Conservation (phyloP, 768 basidiomycete species). For the Tricholomella constricta region DNA sequence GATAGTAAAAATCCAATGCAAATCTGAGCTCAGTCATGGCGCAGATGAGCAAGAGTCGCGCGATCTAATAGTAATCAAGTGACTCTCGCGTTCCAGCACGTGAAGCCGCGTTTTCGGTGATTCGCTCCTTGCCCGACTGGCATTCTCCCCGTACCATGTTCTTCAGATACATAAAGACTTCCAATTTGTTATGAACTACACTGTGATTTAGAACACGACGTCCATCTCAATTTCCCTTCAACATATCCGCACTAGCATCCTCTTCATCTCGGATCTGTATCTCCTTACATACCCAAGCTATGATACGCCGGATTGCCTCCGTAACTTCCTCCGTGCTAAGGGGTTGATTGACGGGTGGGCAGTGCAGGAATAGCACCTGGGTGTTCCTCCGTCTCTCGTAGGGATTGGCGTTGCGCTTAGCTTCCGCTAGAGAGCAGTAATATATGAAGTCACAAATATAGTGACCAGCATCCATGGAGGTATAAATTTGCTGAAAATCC, state of each 20-base stretch:
- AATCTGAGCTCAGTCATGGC: background rate
- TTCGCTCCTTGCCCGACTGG: background rate
- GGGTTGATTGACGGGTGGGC: conserved; percentile 67
- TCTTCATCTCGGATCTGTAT: conserved; percentile 36
- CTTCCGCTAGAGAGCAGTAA: conserved; percentile 75
- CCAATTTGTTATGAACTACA: too few species aligned
- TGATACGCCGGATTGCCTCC: conserved; percentile 59
- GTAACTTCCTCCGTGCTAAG: conserved; percentile 67
- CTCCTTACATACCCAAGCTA: conserved; percentile 59
- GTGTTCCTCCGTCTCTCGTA: conserved; percentile 44
- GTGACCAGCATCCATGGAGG: conserved; percentile 76
- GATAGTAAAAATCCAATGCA: too few species aligned
- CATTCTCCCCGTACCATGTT: too few species aligned
- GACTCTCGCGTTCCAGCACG: background rate
- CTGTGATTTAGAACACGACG: too few species aligned
- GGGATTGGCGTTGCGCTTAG: conserved; percentile 49
- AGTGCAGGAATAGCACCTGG: conserved; percentile 70
- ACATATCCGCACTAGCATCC: conserved; percentile 21
- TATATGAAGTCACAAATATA: conserved; percentile 79
- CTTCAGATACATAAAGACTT: too few species aligned
- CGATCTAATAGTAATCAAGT: conserved; percentile 21
- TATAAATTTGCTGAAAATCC: conserved; percentile 57
- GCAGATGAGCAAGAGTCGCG: conserved; percentile 20
- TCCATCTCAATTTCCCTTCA: conserved; percentile 15
- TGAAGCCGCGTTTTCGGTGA: background rate